Evolutionary conservation across 768 basidiomycete genomes (phyloP).

Genomic region (Termitomyces sp.): DNA sequence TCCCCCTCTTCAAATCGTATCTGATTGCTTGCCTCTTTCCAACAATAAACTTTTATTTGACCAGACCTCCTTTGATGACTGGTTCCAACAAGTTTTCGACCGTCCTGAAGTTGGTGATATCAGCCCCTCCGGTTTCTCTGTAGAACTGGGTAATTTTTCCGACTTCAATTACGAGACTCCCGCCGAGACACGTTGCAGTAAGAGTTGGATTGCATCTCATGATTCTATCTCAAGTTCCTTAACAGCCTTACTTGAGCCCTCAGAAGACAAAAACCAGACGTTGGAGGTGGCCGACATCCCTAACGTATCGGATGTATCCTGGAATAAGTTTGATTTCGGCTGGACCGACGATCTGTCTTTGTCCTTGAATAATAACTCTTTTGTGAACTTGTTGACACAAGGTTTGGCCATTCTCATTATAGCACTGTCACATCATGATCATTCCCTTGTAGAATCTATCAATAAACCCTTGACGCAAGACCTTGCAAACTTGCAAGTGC

Average conservation of each 20-base stretch:
- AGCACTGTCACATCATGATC: no score
- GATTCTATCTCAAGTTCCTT: no score
- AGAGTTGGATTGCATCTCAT: no score
- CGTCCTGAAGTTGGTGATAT: conserved; percentile 15
- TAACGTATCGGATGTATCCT: background rate
- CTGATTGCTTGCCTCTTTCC: no score
- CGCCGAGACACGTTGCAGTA: background rate
- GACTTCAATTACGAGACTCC: conserved; percentile 4
- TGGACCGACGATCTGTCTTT: background rate
- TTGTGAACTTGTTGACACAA: background rate
- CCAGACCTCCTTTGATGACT: conserved; percentile 24
- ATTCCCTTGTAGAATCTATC: background rate
- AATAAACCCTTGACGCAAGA: background rate
- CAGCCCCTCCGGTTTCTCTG: conserved; percentile 22
- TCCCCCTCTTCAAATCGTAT: conserved; percentile 16
- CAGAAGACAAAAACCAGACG: no score
- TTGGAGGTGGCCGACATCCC: no score
- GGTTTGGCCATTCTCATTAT: no score
- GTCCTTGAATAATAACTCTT: background rate
- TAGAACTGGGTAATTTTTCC: conserved; percentile 25
- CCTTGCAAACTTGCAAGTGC: no score
- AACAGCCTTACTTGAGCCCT: background rate
- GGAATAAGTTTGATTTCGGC: background rate
- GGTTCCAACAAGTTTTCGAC: conserved; percentile 26
- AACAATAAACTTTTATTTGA: conserved; percentile 2